phyloP scores from a whole-genome alignment of 192 early-diverging fungal genomes.

The Coemansia sp. region DNA sequence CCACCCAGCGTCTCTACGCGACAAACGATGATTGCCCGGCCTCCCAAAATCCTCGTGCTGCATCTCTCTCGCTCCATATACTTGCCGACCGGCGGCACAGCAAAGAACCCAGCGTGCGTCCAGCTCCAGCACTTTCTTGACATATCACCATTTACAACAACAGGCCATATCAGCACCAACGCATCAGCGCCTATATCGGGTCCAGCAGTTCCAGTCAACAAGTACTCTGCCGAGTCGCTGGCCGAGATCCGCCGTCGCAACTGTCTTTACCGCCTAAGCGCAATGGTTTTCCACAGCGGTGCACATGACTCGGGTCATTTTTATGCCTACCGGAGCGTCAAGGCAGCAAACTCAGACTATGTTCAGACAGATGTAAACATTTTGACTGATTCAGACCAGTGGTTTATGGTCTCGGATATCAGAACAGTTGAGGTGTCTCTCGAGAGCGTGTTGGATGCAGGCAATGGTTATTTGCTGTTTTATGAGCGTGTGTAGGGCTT shows the following conservation, averaged over 20 bases:
- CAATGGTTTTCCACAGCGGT: conserved; percentile 84
- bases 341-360: neutral
- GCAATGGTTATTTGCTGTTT: conserved; percentile 55
- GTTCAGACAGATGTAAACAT: neutral
- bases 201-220: conserved; percentile 1
- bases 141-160: conserved; percentile 74
- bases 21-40: conserved; percentile 82
- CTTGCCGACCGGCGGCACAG: conserved; percentile 62
- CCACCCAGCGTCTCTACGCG: conserved; percentile 59
- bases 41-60: conserved; percentile 77
- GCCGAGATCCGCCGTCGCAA: conserved; percentile 26
- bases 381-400: conserved; percentile 20
- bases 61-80: conserved; percentile 86
- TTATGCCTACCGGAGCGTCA: conserved; percentile 75
- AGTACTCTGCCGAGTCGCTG: conserved; percentile 6
- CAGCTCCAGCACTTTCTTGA: conserved; percentile 71
- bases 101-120: conserved; percentile 80
- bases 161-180: conserved; percentile 60
- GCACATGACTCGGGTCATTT: conserved; percentile 89
- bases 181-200: conserved; percentile 55
- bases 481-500: conserved; percentile 43
- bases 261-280: conserved; percentile 67
- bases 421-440: conserved; percentile 45
- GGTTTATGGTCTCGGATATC: conserved; percentile 69
- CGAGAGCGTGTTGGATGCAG: conserved; percentile 46